Percentiles rank a stretch among this genome's conserved stretches.
Evolutionary conservation across 805 yeast species (phyloP).

Genomic region (Candida yuanshanica): DNA sequence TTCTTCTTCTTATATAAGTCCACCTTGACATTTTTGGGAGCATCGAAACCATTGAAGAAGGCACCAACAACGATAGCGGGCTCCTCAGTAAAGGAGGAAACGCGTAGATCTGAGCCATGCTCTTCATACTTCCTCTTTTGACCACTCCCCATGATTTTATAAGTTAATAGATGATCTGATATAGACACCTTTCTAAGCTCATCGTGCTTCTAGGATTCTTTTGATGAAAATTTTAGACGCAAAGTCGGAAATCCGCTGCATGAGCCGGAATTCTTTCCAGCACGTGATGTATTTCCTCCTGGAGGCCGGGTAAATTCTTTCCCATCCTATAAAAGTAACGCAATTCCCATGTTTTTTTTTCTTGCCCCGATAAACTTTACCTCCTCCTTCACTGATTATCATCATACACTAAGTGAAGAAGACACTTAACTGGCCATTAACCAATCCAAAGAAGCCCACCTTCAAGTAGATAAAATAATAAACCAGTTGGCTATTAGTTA

Average conservation of each 20-base stretch:
- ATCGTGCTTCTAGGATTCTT: background rate
- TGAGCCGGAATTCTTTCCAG: background rate
- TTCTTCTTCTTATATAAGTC: slow-evolving; percentile 46
- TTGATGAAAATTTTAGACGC: background rate
- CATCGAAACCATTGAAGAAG: slow-evolving; percentile 72
- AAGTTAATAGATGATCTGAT: background rate
- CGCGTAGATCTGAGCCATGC: slow-evolving; percentile 33
- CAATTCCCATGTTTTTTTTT: background rate
- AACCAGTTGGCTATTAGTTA: background rate
- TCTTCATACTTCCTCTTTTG: slow-evolving; percentile 32
- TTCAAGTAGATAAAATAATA: background rate
- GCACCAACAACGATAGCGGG: slow-evolving; percentile 55
- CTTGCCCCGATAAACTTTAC: background rate
- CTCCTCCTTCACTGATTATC: background rate
- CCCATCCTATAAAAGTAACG: background rate
- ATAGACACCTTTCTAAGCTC: background rate
- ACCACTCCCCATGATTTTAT: background rate
- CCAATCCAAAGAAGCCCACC: no score
- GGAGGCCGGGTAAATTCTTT: background rate
- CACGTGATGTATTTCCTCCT: background rate
- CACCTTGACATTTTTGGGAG: slow-evolving; percentile 54
- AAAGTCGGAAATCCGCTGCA: background rate
- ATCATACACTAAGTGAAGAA: no score
- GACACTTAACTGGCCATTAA: background rate
- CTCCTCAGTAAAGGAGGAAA: slow-evolving; percentile 32